A percentile compares a stretch with the other conserved stretches of the same genome.
Conservation (phyloP, 1,284 basidiomycete species). For the Trichosporon coremiiforme region DNA sequence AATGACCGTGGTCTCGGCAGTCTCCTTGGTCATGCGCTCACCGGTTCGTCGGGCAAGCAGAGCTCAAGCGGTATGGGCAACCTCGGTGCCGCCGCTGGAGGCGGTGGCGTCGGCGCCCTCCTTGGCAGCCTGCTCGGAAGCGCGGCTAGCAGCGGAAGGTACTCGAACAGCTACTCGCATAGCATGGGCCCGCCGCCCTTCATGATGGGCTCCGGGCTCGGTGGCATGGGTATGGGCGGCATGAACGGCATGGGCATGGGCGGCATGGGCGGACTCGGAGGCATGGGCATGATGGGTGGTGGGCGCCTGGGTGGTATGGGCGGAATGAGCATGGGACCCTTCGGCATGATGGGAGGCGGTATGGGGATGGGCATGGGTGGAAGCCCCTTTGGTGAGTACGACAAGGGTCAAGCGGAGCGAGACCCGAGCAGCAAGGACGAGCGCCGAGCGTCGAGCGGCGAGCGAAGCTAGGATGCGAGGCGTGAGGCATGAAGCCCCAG, state of each 20-base stretch:
- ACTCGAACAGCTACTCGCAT: conserved; percentile 28
- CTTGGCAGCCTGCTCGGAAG: conserved; percentile 27
- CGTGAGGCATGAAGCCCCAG: too few relatives aligned
- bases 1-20: conserved; percentile 28
- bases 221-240: conserved; percentile 19
- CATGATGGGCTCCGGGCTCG: conserved; percentile 34
- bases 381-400: conserved; percentile 18
- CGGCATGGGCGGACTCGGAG: conserved; percentile 24
- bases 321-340: conserved; percentile 16
- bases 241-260: conserved; percentile 29
- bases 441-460: too few relatives aligned
- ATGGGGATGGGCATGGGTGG: conserved; percentile 17
- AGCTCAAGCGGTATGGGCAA: conserved; percentile 20
- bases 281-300: conserved; percentile 20
- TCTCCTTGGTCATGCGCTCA: conserved; percentile 21
- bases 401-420: background rate
- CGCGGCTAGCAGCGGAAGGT: background rate
- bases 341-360: conserved; percentile 20
- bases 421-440: too few relatives aligned
- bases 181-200: conserved; percentile 45
- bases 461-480: too few relatives aligned
- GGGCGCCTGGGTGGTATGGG: conserved; percentile 14
- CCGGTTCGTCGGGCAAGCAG: conserved; percentile 14
- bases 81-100: conserved; percentile 14
- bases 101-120: conserved; percentile 24